A percentile compares a stretch with the other conserved stretches of the same genome.
phyloP scores from a whole-genome alignment of 768 basidiomycete genomes.

The Hygrophorus russula region DNA sequence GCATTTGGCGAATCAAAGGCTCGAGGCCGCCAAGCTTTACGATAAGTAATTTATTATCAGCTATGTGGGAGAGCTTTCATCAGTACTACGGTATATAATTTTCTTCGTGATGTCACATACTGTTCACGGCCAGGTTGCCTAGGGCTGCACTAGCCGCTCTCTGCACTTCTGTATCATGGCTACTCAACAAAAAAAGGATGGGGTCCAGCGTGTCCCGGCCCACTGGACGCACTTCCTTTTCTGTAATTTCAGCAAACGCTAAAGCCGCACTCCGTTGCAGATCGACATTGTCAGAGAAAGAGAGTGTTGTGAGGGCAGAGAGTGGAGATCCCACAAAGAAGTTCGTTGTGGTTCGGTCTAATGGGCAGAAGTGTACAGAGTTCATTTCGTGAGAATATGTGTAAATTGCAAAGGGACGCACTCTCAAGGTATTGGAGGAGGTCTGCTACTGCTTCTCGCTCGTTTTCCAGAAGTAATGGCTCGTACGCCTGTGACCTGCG shows the following conservation, averaged over 20 bases:
- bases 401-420: slow-evolving; percentile 27
- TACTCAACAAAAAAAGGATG: slow-evolving; percentile 91
- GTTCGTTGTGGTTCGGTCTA: slow-evolving; percentile 96
- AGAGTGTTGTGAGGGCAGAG: slow-evolving; percentile 88
- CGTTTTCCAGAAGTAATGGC: slow-evolving; percentile 80
- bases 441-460: slow-evolving; percentile 97
- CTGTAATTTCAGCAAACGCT: slow-evolving; percentile 98
- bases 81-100: slow-evolving; percentile 3
- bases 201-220: slow-evolving; percentile 96
- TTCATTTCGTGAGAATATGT: neutral
- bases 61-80: slow-evolving; percentile 27
- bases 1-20: slow-evolving; percentile 97
- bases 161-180: slow-evolving; percentile 98
- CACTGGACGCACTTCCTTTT: slow-evolving; percentile 97
- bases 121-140: slow-evolving; percentile 96
- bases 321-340: slow-evolving; percentile 95
- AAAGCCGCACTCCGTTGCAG: slow-evolving; percentile 95
- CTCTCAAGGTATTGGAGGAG: slow-evolving; percentile 96
- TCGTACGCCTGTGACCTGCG: slow-evolving; percentile 82
- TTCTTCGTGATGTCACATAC: slow-evolving; percentile 39
- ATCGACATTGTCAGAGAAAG: slow-evolving; percentile 98
- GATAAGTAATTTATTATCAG: slow-evolving; percentile 98
- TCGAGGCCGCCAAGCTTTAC: slow-evolving; percentile 96
- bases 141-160: slow-evolving; percentile 95
- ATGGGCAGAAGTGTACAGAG: slow-evolving; percentile 5